A percentile compares a stretch with the other conserved stretches of the same genome.
Conservation (phyloP, 257 asterid genomes). For the Gentiana macrophylla region DNA sequence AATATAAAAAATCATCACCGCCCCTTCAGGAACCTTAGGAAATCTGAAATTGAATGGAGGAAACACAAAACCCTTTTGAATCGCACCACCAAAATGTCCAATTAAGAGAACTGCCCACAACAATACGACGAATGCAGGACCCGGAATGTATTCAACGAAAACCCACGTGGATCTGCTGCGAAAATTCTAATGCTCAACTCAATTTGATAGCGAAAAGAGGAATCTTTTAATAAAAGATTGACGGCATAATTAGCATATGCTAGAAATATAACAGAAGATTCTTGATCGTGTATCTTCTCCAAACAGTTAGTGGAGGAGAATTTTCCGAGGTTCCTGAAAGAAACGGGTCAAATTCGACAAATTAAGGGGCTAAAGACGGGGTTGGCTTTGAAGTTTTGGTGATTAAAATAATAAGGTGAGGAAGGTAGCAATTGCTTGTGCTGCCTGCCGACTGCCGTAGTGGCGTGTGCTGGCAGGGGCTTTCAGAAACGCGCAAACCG, state of each 20-base stretch:
- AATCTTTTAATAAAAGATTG: constrained; percentile 2
- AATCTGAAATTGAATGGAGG: background rate
- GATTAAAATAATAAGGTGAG: background rate
- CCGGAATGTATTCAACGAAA: background rate
- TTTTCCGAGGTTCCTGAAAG: constrained; percentile 7
- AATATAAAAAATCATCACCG: constrained; percentile 12
- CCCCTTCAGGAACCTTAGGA: background rate
- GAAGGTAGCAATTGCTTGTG: background rate
- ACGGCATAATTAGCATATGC: background rate
- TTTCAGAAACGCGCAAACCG: background rate
- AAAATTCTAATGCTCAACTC: background rate
- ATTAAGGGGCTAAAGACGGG: no score
- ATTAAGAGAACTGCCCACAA: background rate
- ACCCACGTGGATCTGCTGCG: background rate
- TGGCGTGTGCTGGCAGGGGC: background rate
- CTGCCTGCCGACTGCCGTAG: background rate
- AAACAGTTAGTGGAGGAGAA: background rate
- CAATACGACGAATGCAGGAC: background rate
- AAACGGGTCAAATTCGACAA: background rate
- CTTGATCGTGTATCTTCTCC: background rate
- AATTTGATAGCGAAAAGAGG: background rate
- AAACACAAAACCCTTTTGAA: background rate
- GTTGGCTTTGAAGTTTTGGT: no score
- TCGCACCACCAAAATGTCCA: background rate
- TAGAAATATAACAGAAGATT: background rate